Evolutionary conservation across 306 rosid species (phyloP), one percentile per base, ranked within the genome.

Genomic region (Quercus aquifolioides): DNA sequence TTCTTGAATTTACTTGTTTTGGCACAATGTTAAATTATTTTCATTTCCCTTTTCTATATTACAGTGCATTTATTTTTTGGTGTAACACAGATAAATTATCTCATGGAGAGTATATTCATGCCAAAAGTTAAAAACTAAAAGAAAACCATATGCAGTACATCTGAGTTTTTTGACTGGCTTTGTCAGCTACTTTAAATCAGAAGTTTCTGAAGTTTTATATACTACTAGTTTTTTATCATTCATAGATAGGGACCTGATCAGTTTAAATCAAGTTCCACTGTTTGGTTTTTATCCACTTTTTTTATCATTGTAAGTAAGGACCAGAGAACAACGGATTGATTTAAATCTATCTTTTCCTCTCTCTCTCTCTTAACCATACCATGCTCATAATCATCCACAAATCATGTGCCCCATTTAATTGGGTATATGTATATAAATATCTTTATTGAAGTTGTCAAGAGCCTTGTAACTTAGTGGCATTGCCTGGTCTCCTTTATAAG

Each of bases 1-100:
- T 76, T 83, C 51, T 75, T 62, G n/a, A 55, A 57, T 83, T 54
- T 71, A 60, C 78, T 73, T 54, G 18, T 41, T 19, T 49, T 12
- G 43, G 58, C 75, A 46, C 21, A 71, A 10, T 70, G 7, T 71
- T 35, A 33, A 46, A 3, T 14, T 3, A 15, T 15, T 1, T 52
- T 20, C 46, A 23, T 21, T 18, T 20, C 46, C 71, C 4, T 71
- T 71, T 41, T 23, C 14, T 68, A 15, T 68, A 23, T 33, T 9
- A 18, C 13, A 26, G 5, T 62, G 17, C 9, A 12, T 26, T 8
- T 41, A 41, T 62, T 62, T 62, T 72, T 77, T 74, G 79, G 20
- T 72, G 41, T 41, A 74, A 54, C 52, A 65, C 75, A 17, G 79
- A 69, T 69, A 73, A 25, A 73, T 30, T 84, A 56, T 60, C 33